Percentiles rank a stretch among this genome's conserved stretches.
These are phyloP conservation scores for Microsporum audouinii DNA, from an alignment of 2,329 filamentous ascomycete genomes.

Conservation along the genomic window DNA sequence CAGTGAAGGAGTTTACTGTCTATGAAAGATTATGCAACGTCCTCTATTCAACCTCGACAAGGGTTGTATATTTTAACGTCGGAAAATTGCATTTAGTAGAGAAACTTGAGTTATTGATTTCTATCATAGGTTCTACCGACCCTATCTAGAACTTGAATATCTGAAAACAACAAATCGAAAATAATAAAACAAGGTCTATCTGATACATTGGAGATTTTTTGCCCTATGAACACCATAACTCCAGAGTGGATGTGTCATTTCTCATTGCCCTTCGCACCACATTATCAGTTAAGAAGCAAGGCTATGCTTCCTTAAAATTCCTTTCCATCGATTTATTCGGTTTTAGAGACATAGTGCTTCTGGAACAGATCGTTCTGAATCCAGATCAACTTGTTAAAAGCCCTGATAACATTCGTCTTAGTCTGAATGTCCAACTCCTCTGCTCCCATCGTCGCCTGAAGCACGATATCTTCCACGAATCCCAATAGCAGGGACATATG, in stretches of 20 bases:
- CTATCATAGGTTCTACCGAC: neutral
- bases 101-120: neutral
- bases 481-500: slow-evolving; percentile 20
- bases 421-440: slow-evolving; percentile 18
- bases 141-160: neutral
- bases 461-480: slow-evolving; percentile 21
- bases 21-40: too few relatives aligned
- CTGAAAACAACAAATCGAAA: neutral
- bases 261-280: neutral
- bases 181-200: neutral
- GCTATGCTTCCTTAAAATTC: neutral
- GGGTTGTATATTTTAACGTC: too few relatives aligned
- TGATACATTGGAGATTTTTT: neutral
- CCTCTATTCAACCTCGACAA: too few relatives aligned
- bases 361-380: slow-evolving; percentile 25
- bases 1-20: too few relatives aligned
- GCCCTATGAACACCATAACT: neutral
- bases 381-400: slow-evolving; percentile 23
- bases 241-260: slow-evolving; percentile 9
- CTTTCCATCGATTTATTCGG: slow-evolving; percentile 6
- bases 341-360: slow-evolving; percentile 18
- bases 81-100: neutral
- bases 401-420: slow-evolving; percentile 18
- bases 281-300: neutral
- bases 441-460: slow-evolving; percentile 19